A percentile compares a stretch with the other conserved stretches of the same genome.
Evolutionary conservation across 768 basidiomycete species (phyloP).

Genomic region (Xerocomellus intermedius): DNA sequence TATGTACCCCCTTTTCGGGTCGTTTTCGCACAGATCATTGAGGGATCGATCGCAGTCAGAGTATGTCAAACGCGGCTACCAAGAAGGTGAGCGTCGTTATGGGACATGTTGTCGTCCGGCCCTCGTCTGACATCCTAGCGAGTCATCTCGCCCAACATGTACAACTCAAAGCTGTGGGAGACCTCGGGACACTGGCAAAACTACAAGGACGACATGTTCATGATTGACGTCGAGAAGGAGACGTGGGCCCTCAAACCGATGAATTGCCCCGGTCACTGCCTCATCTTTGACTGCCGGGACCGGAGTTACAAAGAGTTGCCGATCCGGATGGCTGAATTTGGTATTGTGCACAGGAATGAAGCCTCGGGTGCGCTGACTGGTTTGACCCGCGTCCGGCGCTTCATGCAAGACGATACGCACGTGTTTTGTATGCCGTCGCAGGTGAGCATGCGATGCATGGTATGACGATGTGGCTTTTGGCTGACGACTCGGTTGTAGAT

Average conservation of each 20-base stretch:
- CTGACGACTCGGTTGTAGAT: slow-evolving; percentile 47
- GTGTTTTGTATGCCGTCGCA: slow-evolving; percentile 97
- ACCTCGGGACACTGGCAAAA: slow-evolving; percentile 98
- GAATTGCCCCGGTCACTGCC: slow-evolving; percentile 98
- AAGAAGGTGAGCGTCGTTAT: slow-evolving; percentile 60
- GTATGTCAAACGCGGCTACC: slow-evolving; percentile 94
- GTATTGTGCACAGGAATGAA: slow-evolving; percentile 95
- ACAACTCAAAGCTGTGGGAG: slow-evolving; percentile 94
- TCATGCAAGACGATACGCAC: slow-evolving; percentile 98
- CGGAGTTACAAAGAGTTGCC: slow-evolving; percentile 94
- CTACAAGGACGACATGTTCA: slow-evolving; percentile 98
- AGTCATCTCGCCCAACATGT: slow-evolving; percentile 99
- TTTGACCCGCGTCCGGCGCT: slow-evolving; percentile 87
- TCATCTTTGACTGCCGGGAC: slow-evolving; percentile 94
- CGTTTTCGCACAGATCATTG: slow-evolving; percentile 1
- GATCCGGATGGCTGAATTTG: slow-evolving; percentile 97
- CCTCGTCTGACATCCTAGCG: slow-evolving; percentile 11
- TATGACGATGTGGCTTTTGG: too few relatives aligned
- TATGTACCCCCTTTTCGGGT: slow-evolving; percentile 41
- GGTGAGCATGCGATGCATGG: slow-evolving; percentile 38
- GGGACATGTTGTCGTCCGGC: neutral
- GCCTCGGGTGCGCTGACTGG: slow-evolving; percentile 93
- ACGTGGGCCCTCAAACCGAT: slow-evolving; percentile 96
- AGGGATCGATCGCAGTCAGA: slow-evolving; percentile 54
- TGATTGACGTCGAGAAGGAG: slow-evolving; percentile 93